Percentiles rank a stretch among this genome's conserved stretches.
These are phyloP conservation scores for Proliferodiscus dingleyae DNA, from an alignment of 2,329 filamentous ascomycete genomes.

Conservation along the genomic window DNA sequence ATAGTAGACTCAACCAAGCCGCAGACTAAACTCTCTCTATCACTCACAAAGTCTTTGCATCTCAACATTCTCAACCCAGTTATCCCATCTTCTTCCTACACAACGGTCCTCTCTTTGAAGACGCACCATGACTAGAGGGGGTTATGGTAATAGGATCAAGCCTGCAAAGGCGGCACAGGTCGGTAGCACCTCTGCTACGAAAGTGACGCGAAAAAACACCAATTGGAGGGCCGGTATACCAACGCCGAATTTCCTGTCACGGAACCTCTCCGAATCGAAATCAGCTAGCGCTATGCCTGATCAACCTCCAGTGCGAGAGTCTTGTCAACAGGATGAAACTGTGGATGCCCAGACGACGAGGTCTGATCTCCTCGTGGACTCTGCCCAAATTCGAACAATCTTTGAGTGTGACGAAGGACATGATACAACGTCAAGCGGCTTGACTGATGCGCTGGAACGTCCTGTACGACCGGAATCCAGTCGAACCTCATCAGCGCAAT, in stretches of 20 bases:
- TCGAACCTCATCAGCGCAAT: neutral
- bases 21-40: too few species aligned
- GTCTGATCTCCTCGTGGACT: neutral
- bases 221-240: neutral
- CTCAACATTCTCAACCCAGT: too few species aligned
- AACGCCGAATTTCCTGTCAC: neutral
- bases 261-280: neutral
- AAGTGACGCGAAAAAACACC: neutral
- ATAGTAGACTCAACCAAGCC: too few species aligned
- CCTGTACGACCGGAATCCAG: neutral
- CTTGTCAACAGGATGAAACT: neutral
- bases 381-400: neutral
- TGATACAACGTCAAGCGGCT: neutral
- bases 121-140: neutral
- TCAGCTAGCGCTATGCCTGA: neutral
- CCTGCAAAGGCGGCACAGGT: neutral
- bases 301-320: neutral
- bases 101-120: neutral
- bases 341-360: neutral
- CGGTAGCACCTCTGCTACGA: neutral
- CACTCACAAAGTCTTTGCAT: too few species aligned
- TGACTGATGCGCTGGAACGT: neutral
- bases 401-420: neutral
- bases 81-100: neutral
- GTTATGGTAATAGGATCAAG: neutral